Evolutionary conservation across 1,139 yeast genomes (phyloP), one percentile per base, ranked within the genome.

Genomic region (Sugiyamaella grinbergsii): DNA sequence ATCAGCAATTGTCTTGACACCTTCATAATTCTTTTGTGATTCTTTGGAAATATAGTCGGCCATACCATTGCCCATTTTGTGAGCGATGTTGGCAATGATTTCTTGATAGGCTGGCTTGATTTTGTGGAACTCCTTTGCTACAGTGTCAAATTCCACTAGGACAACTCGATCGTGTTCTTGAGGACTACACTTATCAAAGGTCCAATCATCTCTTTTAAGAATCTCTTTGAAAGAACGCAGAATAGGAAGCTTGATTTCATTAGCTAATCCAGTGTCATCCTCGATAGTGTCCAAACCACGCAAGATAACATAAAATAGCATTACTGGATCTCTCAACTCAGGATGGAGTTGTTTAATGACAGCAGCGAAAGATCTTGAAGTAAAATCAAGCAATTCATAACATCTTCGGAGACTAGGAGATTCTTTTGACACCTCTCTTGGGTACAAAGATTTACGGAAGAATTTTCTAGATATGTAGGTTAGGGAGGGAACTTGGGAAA

Each of bases 61-160:
- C 99, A 93, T 93, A 52, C 98, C 98, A 59, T 87, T 83, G 50
- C 98, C 98, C 98, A 93, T 93, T 66, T 83, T 77, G 50, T 74
- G 63, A 47, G 96, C 82, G 61, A 89, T 87, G 55, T 85, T 88
- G 60, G 77, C 78, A 60, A 93, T 81, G 38, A 91, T 84, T 50
- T 78, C 85, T 70, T 85, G 94, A 68, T 89, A 91, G 55, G 77
- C 82, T 2, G 89, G 82, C 63, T 83, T 82, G 62, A 93, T 76
- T 56, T 75, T 75, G 65, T 85, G 90, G 69, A 76, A 90, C 65
- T 89, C 95, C 7, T 71, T 63, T 62, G 91, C 74, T 40, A 94
- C 78, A 29, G 66, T 65, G 58, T 85, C 84, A 66, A 91, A 91
- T 60, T 87, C 86, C 20, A 81, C 83, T 57, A 94, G 76, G 5